phyloP scores from a whole-genome alignment of 345 rosid genomes.

The Fremontodendron californicum region DNA sequence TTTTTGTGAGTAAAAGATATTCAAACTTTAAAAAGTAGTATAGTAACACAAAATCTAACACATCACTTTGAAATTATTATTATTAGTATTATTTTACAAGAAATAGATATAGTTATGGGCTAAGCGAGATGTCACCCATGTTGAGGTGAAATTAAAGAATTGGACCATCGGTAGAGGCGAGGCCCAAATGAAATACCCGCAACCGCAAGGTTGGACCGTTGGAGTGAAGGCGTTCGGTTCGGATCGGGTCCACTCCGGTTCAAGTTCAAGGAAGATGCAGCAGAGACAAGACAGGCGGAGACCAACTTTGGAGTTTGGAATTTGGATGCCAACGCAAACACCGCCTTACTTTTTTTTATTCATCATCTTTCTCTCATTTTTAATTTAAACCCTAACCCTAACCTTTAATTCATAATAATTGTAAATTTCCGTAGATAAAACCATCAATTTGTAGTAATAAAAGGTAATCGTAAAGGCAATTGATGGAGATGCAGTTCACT shows the following conservation, averaged over 20 bases:
- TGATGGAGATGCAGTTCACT: constrained; percentile 44
- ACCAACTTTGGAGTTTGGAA: not conserved
- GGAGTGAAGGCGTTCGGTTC: not conserved
- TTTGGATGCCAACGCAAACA: not conserved
- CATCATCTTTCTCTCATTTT: too few relatives aligned
- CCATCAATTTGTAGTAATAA: not conserved
- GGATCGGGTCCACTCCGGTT: not conserved
- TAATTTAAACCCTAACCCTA: constrained; percentile 12
- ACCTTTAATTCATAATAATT: not conserved
- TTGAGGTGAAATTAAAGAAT: too few relatives aligned
- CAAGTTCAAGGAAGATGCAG: not conserved
- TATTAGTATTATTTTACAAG: too few relatives aligned
- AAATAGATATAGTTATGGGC: too few relatives aligned
- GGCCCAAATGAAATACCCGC: too few relatives aligned
- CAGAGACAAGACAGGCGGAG: not conserved
- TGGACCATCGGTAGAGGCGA: too few relatives aligned
- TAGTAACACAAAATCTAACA: too few relatives aligned
- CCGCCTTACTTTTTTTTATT: not conserved
- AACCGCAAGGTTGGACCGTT: too few relatives aligned
- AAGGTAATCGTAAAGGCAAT: not conserved
- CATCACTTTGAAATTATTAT: too few relatives aligned
- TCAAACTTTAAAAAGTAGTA: too few relatives aligned
- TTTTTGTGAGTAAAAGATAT: too few relatives aligned
- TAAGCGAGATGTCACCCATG: too few relatives aligned
- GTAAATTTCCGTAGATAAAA: constrained; percentile 12